phyloP scores from a whole-genome alignment of 2,329 filamentous ascomycete genomes.

The Ceratocystis ficicola region DNA sequence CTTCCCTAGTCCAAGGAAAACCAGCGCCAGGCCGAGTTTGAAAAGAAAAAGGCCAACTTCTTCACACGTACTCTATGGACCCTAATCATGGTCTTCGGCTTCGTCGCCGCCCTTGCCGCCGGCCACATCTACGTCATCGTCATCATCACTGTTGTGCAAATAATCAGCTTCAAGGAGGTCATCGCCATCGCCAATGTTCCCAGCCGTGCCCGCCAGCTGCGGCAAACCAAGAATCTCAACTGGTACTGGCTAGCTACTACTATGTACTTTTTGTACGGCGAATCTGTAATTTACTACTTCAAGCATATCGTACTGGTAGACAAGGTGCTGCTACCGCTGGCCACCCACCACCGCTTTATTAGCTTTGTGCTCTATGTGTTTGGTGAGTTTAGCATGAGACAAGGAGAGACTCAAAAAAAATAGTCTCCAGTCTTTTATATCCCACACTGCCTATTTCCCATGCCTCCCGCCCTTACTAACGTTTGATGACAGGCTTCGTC shows the following conservation, averaged over 20 bases:
- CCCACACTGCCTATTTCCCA: constrained; percentile 26
- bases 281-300: constrained; percentile 99
- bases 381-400: constrained; percentile 43
- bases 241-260: constrained; percentile 99
- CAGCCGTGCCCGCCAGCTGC: constrained; percentile 76
- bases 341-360: constrained; percentile 96
- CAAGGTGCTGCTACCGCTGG: constrained; percentile 79
- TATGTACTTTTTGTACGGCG: constrained; percentile 98
- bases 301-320: constrained; percentile 97
- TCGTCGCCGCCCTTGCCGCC: constrained; percentile 86
- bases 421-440: neutral
- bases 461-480: too few relatives aligned
- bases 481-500: constrained; percentile 60
- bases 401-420: too few relatives aligned
- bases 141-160: constrained; percentile 84
- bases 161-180: constrained; percentile 97
- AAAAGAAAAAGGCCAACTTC: constrained; percentile 98
- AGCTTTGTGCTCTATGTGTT: constrained; percentile 97
- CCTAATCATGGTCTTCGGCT: constrained; percentile 87
- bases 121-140: constrained; percentile 96
- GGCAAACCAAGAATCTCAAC: constrained; percentile 90
- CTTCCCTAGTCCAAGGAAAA: neutral
- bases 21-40: constrained; percentile 50
- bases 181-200: constrained; percentile 95
- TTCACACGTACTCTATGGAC: constrained; percentile 96